Evolutionary conservation across 805 yeast genomes (phyloP).

Genomic region (Candida arabinofermentans): DNA sequence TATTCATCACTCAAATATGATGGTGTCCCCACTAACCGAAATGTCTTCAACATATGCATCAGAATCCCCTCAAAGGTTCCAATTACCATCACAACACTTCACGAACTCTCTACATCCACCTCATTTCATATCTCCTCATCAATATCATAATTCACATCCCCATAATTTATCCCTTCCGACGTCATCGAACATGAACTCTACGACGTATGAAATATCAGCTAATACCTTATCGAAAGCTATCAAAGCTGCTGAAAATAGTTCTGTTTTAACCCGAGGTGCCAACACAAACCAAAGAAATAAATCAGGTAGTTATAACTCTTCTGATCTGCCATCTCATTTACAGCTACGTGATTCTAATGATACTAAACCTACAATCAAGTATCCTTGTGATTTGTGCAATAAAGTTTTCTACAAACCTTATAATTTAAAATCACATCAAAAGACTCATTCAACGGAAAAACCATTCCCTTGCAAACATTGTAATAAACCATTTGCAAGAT

Average conservation of each 20-base stretch:
- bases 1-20: background rate
- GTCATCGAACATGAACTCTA: background rate
- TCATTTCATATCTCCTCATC: background rate
- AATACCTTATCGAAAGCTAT: background rate
- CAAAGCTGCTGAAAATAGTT: slow-evolving; percentile 1
- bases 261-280: background rate
- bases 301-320: background rate
- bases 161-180: background rate
- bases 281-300: slow-evolving; percentile 2
- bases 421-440: slow-evolving; percentile 47
- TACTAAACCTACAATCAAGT: slow-evolving; percentile 13
- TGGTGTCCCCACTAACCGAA: background rate
- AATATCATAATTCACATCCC: background rate
- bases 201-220: background rate
- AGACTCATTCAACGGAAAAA: slow-evolving; percentile 58
- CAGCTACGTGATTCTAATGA: background rate
- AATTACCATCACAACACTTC: slow-evolving; percentile 1
- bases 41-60: background rate
- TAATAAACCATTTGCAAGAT: slow-evolving; percentile 66
- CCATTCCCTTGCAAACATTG: slow-evolving; percentile 67
- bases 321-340: background rate
- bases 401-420: slow-evolving; percentile 46
- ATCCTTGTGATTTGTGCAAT: slow-evolving; percentile 40
- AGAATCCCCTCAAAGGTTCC: slow-evolving; percentile 2
- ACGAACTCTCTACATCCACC: background rate